These are phyloP conservation scores for Diddensiella transvaalensis DNA, from an alignment of 805 yeast genomes.

Conservation along the genomic window DNA sequence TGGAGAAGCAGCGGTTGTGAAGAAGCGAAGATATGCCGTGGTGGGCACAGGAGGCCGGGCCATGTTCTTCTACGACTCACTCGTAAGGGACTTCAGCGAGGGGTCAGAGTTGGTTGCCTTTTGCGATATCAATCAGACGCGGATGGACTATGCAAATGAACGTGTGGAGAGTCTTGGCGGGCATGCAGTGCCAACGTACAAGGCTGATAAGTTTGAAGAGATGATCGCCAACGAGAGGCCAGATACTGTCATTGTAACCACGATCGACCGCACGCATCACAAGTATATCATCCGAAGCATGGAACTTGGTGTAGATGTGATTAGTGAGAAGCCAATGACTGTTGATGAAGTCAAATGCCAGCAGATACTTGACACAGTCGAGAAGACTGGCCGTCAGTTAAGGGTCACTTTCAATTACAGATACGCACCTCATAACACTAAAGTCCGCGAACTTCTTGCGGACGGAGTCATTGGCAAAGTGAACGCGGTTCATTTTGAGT, in stretches of 20 bases:
- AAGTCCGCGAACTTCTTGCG: slow-evolving; percentile 13
- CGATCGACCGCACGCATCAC: slow-evolving; percentile 18
- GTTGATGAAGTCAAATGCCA: slow-evolving; percentile 16
- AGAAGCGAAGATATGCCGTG: slow-evolving; percentile 14
- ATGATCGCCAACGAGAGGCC: slow-evolving; percentile 16
- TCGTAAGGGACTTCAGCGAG: slow-evolving; percentile 13
- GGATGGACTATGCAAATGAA: slow-evolving; percentile 16
- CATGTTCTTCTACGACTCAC: slow-evolving; percentile 13
- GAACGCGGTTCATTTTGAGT: slow-evolving; percentile 17
- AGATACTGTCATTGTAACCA: slow-evolving; percentile 15
- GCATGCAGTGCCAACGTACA: slow-evolving; percentile 15
- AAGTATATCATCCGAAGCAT: slow-evolving; percentile 14
- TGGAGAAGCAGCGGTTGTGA: neutral
- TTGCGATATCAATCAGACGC: slow-evolving; percentile 16
- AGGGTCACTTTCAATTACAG: slow-evolving; percentile 19
- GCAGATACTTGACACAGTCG: slow-evolving; percentile 15
- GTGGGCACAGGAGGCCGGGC: slow-evolving; percentile 19
- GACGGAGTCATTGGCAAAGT: slow-evolving; percentile 15
- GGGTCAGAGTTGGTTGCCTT: slow-evolving; percentile 14
- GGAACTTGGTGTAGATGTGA: slow-evolving; percentile 18
- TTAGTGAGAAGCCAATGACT: slow-evolving; percentile 18
- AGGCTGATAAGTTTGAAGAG: slow-evolving; percentile 15
- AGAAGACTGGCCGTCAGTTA: slow-evolving; percentile 12
- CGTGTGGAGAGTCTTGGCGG: slow-evolving; percentile 10
- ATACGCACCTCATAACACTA: slow-evolving; percentile 19